Conservation (phyloP, 1,139 yeast genomes). For the Ogataea hybrid region DNA sequence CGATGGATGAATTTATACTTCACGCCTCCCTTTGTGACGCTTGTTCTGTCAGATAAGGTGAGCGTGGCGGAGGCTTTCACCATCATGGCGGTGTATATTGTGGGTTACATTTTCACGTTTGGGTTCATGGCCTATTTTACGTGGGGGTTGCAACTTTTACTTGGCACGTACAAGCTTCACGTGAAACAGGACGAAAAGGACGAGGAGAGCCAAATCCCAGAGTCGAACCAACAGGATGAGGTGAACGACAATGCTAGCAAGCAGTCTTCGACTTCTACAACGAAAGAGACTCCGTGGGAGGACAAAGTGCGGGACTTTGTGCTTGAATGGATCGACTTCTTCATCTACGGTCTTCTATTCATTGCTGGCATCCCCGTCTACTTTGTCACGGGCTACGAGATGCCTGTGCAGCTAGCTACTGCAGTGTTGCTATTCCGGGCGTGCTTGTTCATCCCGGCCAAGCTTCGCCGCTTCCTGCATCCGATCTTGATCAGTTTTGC, state of each 20-base stretch:
- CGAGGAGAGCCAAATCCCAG: not conserved
- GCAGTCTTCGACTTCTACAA: no score
- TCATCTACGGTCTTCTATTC: constrained; percentile 45
- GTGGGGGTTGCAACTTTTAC: constrained; percentile 37
- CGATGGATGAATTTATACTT: constrained; percentile 79
- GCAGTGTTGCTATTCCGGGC: constrained; percentile 54
- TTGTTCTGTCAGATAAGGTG: constrained; percentile 65
- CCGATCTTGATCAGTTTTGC: constrained; percentile 71
- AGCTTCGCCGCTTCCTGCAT: constrained; percentile 53
- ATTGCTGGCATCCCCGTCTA: constrained; percentile 57
- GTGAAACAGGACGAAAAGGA: not conserved
- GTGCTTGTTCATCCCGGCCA: constrained; percentile 52
- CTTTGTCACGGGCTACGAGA: constrained; percentile 48
- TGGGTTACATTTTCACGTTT: constrained; percentile 59
- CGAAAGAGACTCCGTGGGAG: not conserved
- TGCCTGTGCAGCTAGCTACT: constrained; percentile 62
- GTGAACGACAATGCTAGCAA: no score
- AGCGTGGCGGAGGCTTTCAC: constrained; percentile 66
- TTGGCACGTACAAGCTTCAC: constrained; percentile 30
- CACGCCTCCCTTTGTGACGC: constrained; percentile 71
- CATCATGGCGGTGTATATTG: constrained; percentile 68
- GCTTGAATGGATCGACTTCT: constrained; percentile 50
- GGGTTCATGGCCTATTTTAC: constrained; percentile 48
- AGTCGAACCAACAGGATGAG: not conserved
- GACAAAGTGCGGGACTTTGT: constrained; percentile 8